Conservation (phyloP, 2,329 filamentous ascomycete genomes). For the Torrubiellomyces zombiae region DNA sequence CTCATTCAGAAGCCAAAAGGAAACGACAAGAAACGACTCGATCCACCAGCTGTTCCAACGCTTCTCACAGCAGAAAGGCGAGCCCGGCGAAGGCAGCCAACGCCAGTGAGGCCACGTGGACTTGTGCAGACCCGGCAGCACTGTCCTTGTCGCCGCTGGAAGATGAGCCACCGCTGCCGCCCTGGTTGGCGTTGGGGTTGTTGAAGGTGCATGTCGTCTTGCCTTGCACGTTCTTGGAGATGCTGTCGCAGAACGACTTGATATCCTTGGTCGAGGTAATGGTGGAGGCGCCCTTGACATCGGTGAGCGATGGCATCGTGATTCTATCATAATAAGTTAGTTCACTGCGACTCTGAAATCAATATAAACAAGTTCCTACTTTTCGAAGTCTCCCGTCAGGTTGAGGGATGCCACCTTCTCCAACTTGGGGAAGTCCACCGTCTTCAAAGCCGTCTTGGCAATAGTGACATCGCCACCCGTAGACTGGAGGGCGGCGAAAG, state of each 20-base stretch:
- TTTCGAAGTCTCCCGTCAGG: constrained; percentile 70
- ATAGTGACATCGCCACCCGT: constrained; percentile 71
- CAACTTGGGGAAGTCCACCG: constrained; percentile 52
- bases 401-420: constrained; percentile 65
- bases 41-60: too few species aligned
- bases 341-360: too few species aligned
- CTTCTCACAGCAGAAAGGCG: constrained; percentile 38
- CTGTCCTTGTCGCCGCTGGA: constrained; percentile 17
- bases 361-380: constrained; percentile 37
- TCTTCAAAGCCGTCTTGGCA: constrained; percentile 61
- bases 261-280: constrained; percentile 51
- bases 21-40: constrained; percentile 4
- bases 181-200: constrained; percentile 35
- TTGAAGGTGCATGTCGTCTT: constrained; percentile 30
- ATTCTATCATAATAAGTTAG: constrained; percentile 34
- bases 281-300: constrained; percentile 58
- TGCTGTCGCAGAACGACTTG: constrained; percentile 27
- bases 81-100: constrained; percentile 29
- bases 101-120: constrained; percentile 30
- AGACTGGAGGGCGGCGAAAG: constrained; percentile 48
- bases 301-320: constrained; percentile 45
- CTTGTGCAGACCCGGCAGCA: constrained; percentile 26
- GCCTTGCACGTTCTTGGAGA: constrained; percentile 24
- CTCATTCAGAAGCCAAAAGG: too few species aligned
- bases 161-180: constrained; percentile 14